Base-by-base conservation (phyloP, 805 yeast species). In the Grigorovia humatica region DNA sequence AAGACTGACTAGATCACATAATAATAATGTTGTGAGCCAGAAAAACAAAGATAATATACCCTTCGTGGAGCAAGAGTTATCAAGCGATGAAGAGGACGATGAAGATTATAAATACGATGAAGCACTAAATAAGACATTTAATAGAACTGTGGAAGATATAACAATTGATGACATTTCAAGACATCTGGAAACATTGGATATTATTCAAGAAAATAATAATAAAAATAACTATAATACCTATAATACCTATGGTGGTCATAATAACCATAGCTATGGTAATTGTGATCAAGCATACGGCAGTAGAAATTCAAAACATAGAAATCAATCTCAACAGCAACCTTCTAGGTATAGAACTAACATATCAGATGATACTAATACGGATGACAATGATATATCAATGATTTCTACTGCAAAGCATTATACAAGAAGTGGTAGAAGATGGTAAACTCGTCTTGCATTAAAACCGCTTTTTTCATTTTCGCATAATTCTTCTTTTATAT, bases 81-180 rank as follows among this genome's bases (percentile, higher is more conserved):
- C 64, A 44, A 60, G 63, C 54, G 70, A 64, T 12, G 70, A 66
- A 20, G 62, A 64, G 41, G 67, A 66, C 13, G 70, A 67, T 52
- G 70, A 67, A 17, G 69, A 68, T 47, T 67, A 68, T 48, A 65
- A 55, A 9, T 66, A 67, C 48, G 67, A 68, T 49, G 72, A 68
- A 51, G 66, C 64, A 50, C 55, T 67, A 47, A 68, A 68, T 50
- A 65, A 64, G 52, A 66, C 72, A 1, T 68, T 68, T 56, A 68
- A 68, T 54, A 60, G 66, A 32, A 67, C 72, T 9, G 70, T 68
- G 9, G 72, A 68, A 49, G 72, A 68, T 54, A 67, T 68, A 47
- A 66, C 72, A 6, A 66, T 68, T 49, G 70, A 66, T 57, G 72
- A 68, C 43, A 66, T 68, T 8, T 68, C 72, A 1, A 60, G 70